A percentile compares a stretch with the other conserved stretches of the same genome.
Evolutionary conservation across 371 early-diverging fungal genomes (phyloP).

Genomic region (Syncephalastrum monosporum): DNA sequence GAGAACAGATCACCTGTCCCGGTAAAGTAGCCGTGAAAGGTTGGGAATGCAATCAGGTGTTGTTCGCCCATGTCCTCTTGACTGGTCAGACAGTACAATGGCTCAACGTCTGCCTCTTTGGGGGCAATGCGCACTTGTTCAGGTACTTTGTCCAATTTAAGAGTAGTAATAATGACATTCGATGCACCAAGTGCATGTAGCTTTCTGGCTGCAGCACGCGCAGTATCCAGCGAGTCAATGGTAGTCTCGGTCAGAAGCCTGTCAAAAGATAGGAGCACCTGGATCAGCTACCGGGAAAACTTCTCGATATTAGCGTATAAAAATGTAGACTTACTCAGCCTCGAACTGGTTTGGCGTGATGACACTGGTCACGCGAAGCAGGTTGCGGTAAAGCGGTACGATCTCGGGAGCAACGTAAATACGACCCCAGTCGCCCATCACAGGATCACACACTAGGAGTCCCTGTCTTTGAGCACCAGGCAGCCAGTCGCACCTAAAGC

Average conservation of each 20-base stretch:
- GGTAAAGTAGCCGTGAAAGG: constrained; percentile 76
- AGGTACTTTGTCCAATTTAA: constrained; percentile 37
- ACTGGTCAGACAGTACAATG: constrained; percentile 43
- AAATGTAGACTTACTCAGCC: constrained; percentile 63
- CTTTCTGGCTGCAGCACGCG: constrained; percentile 51
- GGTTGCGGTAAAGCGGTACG: constrained; percentile 73
- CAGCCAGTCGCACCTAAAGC: background rate
- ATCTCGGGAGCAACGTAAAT: constrained; percentile 85
- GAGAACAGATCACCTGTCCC: constrained; percentile 94
- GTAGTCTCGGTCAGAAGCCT: constrained; percentile 57
- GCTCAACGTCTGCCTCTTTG: constrained; percentile 14
- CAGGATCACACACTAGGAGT: constrained; percentile 82
- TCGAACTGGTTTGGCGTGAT: constrained; percentile 95
- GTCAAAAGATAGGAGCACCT: background rate
- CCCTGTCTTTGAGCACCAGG: background rate
- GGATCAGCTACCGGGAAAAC: background rate
- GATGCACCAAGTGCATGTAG: constrained; percentile 69
- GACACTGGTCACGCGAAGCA: constrained; percentile 66
- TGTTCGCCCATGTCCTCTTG: constrained; percentile 25
- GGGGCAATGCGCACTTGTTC: constrained; percentile 19
- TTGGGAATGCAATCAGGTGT: constrained; percentile 74
- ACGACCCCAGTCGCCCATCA: constrained; percentile 88
- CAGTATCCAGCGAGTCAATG: constrained; percentile 53
- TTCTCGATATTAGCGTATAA: background rate
- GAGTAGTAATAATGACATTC: constrained; percentile 77